Conservation (phyloP, 2,329 filamentous ascomycete species). For the Clonostachys sp. region DNA sequence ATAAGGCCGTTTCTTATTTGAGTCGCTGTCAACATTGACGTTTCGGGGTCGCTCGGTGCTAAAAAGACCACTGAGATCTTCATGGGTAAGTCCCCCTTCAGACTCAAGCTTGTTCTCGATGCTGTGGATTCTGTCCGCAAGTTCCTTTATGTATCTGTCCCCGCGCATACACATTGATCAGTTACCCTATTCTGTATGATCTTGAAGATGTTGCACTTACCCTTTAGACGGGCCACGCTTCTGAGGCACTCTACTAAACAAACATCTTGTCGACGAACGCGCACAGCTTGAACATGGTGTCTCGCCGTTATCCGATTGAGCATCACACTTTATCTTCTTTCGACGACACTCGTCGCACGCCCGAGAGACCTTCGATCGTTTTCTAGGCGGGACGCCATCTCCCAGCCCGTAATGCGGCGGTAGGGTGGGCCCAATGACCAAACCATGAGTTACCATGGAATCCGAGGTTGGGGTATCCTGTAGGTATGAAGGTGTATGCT, state of each 20-base stretch:
- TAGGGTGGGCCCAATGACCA: conserved; percentile 27
- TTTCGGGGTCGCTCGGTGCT: conserved; percentile 19
- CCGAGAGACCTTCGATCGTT: conserved; percentile 80
- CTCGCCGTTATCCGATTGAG: conserved; percentile 66
- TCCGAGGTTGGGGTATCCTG: conserved; percentile 29
- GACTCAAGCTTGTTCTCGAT: conserved; percentile 73
- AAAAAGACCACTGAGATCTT: conserved; percentile 39
- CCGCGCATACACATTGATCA: background rate
- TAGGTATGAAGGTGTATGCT: conserved; percentile 22
- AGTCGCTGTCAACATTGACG: conserved; percentile 20
- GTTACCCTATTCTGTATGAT: conserved; percentile 4
- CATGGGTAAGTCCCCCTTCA: conserved; percentile 36
- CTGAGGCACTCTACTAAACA: conserved; percentile 84
- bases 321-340: conserved; percentile 89
- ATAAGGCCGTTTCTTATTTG: conserved; percentile 39
- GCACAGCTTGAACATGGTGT: conserved; percentile 79
- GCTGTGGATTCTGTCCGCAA: conserved; percentile 77
- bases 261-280: conserved; percentile 69
- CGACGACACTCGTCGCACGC: conserved; percentile 86
- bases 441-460: conserved; percentile 25
- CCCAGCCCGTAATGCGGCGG: conserved; percentile 34
- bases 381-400: conserved; percentile 63
- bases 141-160: conserved; percentile 82
- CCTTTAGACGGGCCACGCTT: conserved; percentile 89
- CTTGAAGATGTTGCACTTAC: conserved; percentile 29